A percentile compares a stretch with the other conserved stretches of the same genome.
These are phyloP conservation scores for Kwoniella shivajii DNA, from an alignment of 1,284 basidiomycete genomes.

Conservation along the genomic window DNA sequence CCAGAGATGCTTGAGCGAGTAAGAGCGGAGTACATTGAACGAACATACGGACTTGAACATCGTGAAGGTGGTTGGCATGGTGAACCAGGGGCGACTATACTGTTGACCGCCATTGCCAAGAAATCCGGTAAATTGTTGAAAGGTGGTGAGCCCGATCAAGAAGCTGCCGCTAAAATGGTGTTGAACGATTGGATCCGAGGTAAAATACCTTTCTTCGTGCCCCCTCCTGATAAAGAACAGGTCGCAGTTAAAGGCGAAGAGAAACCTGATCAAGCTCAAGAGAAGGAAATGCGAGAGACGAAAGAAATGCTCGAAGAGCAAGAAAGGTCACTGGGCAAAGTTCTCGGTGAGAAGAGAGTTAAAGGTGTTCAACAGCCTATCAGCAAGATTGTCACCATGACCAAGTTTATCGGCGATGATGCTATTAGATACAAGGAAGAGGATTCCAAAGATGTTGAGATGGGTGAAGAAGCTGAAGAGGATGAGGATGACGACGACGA, in stretches of 20 bases:
- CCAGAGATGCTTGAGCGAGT: constrained; percentile 84
- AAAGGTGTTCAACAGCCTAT: constrained; percentile 62
- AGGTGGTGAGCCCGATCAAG: constrained; percentile 91
- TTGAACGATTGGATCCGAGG: constrained; percentile 98
- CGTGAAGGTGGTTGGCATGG: constrained; percentile 60
- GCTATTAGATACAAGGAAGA: constrained; percentile 49
- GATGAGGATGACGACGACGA: constrained; percentile 52
- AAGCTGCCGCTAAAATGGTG: constrained; percentile 92
- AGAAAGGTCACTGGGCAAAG: constrained; percentile 49
- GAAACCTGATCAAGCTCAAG: constrained; percentile 31
- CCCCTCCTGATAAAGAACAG: constrained; percentile 55
- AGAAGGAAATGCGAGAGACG: constrained; percentile 32
- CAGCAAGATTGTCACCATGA: constrained; percentile 60
- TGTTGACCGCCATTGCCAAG: constrained; percentile 82
- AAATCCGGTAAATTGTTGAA: constrained; percentile 91
- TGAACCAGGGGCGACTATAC: constrained; percentile 65
- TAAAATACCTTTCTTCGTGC: constrained; percentile 61
- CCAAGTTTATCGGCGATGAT: constrained; percentile 59
- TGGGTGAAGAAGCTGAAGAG: constrained; percentile 51
- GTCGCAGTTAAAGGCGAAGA: constrained; percentile 32
- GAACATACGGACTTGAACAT: constrained; percentile 78
- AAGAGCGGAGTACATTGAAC: constrained; percentile 86
- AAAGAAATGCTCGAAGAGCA: constrained; percentile 45
- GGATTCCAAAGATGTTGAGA: constrained; percentile 47
- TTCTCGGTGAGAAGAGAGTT: constrained; percentile 55